A percentile compares a stretch with the other conserved stretches of the same genome.
phyloP scores from a whole-genome alignment of 2,329 filamentous ascomycete genomes.

The Penicillium occitanis region DNA sequence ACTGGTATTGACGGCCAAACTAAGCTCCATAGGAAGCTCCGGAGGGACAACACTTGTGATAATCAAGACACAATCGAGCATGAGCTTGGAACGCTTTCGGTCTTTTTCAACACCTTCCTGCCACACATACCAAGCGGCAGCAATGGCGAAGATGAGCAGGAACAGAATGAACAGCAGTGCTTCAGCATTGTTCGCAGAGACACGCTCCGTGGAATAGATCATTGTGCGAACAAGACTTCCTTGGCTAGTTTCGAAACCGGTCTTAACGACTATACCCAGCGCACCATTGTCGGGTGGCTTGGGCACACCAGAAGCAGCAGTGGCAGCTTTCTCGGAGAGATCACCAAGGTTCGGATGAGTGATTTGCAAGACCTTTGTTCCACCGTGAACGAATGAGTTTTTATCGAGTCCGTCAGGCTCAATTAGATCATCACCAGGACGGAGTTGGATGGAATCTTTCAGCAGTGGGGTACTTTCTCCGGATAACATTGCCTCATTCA shows the following conservation, averaged over 20 bases:
- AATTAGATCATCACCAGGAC: conserved; percentile 74
- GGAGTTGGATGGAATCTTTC: conserved; percentile 92
- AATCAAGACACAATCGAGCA: conserved; percentile 96
- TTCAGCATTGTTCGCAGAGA: conserved; percentile 97
- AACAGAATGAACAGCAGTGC: conserved; percentile 97
- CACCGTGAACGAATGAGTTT: conserved; percentile 93
- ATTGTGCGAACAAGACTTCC: conserved; percentile 96
- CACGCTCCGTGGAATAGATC: conserved; percentile 98
- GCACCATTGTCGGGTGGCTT: conserved; percentile 90
- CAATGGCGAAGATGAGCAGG: conserved; percentile 91
- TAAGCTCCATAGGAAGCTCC: conserved; percentile 96
- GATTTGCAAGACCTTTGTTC: conserved; percentile 94
- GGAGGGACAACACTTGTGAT: conserved; percentile 98
- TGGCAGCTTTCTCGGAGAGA: conserved; percentile 65
- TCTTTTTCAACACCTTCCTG: conserved; percentile 91
- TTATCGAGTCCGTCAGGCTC: conserved; percentile 93
- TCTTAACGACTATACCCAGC: conserved; percentile 92
- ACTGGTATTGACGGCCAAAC: conserved; percentile 95
- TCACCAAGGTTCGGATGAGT: conserved; percentile 75
- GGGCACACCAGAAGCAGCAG: conserved; percentile 72
- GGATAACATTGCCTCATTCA: conserved; percentile 99
- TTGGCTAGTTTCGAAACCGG: conserved; percentile 97
- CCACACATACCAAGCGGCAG: conserved; percentile 99
- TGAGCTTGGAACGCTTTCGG: conserved; percentile 93
- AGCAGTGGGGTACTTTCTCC: conserved; percentile 95